phyloP scores from a whole-genome alignment of 1,284 basidiomycete genomes.

The Meira miltonrushii region DNA sequence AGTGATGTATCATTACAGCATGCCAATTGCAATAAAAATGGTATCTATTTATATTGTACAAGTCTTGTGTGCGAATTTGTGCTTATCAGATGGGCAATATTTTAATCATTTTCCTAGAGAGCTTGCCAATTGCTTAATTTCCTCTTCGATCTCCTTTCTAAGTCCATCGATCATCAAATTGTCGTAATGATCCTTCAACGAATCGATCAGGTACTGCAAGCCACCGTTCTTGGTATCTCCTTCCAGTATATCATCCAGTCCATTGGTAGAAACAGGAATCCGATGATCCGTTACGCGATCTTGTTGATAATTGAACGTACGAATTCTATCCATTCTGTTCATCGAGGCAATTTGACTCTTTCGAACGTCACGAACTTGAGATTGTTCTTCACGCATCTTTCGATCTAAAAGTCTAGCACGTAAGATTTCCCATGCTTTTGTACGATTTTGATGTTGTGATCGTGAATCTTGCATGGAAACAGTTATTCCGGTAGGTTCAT shows the following conservation, averaged over 20 bases:
- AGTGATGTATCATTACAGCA: background rate
- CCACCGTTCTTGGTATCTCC: conserved; percentile 31
- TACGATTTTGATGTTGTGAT: conserved; percentile 69
- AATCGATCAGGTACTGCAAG: conserved; percentile 4
- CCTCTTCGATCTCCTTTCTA: background rate
- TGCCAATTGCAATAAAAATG: too few relatives aligned
- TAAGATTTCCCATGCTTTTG: conserved; percentile 47
- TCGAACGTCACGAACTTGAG: conserved; percentile 32
- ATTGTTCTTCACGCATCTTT: conserved; percentile 37
- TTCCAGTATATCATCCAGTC: conserved; percentile 44
- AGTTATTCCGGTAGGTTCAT: conserved; percentile 84
- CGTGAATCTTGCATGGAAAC: conserved; percentile 99
- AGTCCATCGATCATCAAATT: background rate
- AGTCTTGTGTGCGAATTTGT: too few relatives aligned
- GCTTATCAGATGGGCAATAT: too few relatives aligned
- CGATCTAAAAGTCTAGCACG: conserved; percentile 44
- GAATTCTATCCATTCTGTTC: conserved; percentile 45
- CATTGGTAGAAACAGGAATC: conserved; percentile 38
- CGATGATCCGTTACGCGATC: conserved; percentile 51
- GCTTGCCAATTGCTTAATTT: background rate
- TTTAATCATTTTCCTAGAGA: too few relatives aligned
- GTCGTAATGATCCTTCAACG: background rate
- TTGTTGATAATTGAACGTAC: conserved; percentile 51
- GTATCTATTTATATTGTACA: too few relatives aligned
- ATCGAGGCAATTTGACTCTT: conserved; percentile 46